These are phyloP conservation scores for Leucoagaricus sp. DNA, from an alignment of 1,284 basidiomycete species.

Conservation along the genomic window DNA sequence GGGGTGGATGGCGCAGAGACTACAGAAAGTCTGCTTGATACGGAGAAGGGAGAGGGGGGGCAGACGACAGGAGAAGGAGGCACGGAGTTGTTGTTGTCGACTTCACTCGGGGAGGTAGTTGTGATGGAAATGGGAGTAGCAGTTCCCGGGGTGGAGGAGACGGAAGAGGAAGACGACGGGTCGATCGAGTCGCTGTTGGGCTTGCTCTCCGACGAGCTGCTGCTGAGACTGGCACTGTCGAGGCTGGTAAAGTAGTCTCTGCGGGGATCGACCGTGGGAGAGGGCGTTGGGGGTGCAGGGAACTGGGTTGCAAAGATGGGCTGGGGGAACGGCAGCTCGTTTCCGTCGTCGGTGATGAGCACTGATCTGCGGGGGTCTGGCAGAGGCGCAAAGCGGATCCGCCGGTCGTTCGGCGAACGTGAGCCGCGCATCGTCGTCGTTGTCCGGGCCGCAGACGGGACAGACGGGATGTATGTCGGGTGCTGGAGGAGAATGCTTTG, in stretches of 20 bases:
- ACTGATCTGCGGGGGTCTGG: slow-evolving; percentile 65
- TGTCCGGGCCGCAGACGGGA: slow-evolving; percentile 6
- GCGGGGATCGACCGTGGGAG: slow-evolving; percentile 16
- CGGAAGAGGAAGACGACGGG: slow-evolving; percentile 25
- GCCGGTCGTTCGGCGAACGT: slow-evolving; percentile 29
- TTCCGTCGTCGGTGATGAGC: slow-evolving; percentile 41
- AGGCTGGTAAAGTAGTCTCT: slow-evolving; percentile 24
- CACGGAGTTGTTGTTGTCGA: slow-evolving; percentile 17
- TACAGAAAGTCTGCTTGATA: slow-evolving; percentile 23
- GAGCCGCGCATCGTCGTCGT: slow-evolving; percentile 11
- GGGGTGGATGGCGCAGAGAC: slow-evolving; percentile 30
- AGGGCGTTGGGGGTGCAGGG: slow-evolving; percentile 16
- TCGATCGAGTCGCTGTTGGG: slow-evolving; percentile 18
- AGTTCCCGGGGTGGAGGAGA: slow-evolving; percentile 22
- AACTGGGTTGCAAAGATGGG: slow-evolving; percentile 24
- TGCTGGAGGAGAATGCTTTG: slow-evolving; percentile 22
- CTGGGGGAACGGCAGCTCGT: slow-evolving; percentile 39
- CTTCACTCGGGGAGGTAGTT: slow-evolving; percentile 24
- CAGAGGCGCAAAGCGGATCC: slow-evolving; percentile 77
- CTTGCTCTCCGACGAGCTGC: slow-evolving; percentile 17
- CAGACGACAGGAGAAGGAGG: slow-evolving; percentile 20
- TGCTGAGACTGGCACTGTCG: slow-evolving; percentile 37
- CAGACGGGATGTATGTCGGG: slow-evolving; percentile 10
- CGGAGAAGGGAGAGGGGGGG: slow-evolving; percentile 8
- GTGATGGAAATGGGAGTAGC: slow-evolving; percentile 20